Evolutionary conservation across 1,284 basidiomycete species (phyloP).

Genomic region (Moesziomyces parantarcticus): DNA sequence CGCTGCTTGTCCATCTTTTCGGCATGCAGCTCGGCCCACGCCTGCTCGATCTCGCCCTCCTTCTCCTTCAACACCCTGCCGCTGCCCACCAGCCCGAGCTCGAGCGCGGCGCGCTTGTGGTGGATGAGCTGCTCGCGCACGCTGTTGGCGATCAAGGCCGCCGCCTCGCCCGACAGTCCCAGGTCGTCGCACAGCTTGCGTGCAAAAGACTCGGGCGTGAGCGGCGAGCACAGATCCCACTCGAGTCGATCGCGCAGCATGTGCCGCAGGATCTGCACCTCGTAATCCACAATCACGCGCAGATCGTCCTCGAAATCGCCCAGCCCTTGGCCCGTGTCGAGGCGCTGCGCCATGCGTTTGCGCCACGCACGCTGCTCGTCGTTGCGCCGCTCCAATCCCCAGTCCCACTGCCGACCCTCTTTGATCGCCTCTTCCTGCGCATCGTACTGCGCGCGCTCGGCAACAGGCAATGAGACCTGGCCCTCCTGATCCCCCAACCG

Average conservation of each 20-base stretch:
- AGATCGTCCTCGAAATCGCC: conserved; percentile 62
- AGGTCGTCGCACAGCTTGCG: conserved; percentile 84
- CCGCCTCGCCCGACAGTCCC: conserved; percentile 85
- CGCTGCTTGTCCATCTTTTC: conserved; percentile 63
- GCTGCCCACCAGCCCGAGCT: conserved; percentile 83
- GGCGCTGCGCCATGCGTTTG: conserved; percentile 27
- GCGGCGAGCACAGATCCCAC: conserved; percentile 92
- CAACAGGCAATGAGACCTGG: conserved; percentile 12
- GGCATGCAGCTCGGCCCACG: conserved; percentile 66
- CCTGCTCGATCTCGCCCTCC: conserved; percentile 50
- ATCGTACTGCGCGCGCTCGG: conserved; percentile 34
- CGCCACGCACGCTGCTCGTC: conserved; percentile 32
- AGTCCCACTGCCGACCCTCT: conserved; percentile 43
- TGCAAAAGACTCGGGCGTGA: conserved; percentile 90
- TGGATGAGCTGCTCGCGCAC: conserved; percentile 91
- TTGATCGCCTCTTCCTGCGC: conserved; percentile 24
- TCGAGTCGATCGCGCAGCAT: conserved; percentile 95
- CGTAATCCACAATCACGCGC: conserved; percentile 73
- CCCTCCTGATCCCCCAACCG: conserved; percentile 22
- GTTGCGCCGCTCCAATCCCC: conserved; percentile 29
- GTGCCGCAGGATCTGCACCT: conserved; percentile 93
- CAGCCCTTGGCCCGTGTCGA: conserved; percentile 29
- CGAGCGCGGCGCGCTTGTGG: conserved; percentile 92
- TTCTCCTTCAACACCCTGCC: conserved; percentile 51
- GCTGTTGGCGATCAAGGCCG: conserved; percentile 88